A percentile compares a stretch with the other conserved stretches of the same genome.
These are phyloP conservation scores for Fusarium buharicum DNA, from an alignment of 2,329 filamentous ascomycete genomes.

Conservation along the genomic window DNA sequence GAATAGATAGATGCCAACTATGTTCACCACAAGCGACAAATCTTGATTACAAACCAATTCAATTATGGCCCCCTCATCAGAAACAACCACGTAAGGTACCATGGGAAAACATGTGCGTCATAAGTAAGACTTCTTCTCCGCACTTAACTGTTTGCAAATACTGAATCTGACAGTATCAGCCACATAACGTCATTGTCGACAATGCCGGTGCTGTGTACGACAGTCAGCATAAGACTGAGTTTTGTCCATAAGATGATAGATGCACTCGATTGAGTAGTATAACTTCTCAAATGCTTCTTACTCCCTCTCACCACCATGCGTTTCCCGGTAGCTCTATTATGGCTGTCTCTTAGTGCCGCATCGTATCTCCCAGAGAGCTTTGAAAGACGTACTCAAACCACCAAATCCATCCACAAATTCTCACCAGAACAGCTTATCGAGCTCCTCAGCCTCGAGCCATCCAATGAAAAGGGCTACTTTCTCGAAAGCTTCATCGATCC, in stretches of 20 bases:
- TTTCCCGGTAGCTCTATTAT: not conserved
- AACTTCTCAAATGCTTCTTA: not conserved
- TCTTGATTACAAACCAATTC: no score
- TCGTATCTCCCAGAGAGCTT: conserved; percentile 9
- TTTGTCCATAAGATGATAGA: not conserved
- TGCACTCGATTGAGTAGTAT: not conserved
- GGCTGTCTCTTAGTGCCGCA: conserved; percentile 10
- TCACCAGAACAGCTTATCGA: conserved; percentile 57
- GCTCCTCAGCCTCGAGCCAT: conserved; percentile 55
- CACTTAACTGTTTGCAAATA: conserved; percentile 9
- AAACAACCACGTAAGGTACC: no score
- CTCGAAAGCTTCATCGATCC: conserved; percentile 59
- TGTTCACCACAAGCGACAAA: no score
- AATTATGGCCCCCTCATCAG: no score
- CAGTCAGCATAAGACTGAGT: not conserved
- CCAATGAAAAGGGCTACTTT: conserved; percentile 62
- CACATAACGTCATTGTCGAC: conserved; percentile 6
- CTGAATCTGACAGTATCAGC: conserved; percentile 15
- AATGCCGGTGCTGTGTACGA: conserved; percentile 2
- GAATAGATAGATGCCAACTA: no score
- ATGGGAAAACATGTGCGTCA: conserved; percentile 20
- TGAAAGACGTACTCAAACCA: not conserved
- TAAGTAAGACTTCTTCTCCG: not conserved
- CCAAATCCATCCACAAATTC: not conserved
- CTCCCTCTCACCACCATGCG: conserved; percentile 1